phyloP scores from a whole-genome alignment of 495 filamentous ascomycete species.

The Opeltia flavorubescens region DNA sequence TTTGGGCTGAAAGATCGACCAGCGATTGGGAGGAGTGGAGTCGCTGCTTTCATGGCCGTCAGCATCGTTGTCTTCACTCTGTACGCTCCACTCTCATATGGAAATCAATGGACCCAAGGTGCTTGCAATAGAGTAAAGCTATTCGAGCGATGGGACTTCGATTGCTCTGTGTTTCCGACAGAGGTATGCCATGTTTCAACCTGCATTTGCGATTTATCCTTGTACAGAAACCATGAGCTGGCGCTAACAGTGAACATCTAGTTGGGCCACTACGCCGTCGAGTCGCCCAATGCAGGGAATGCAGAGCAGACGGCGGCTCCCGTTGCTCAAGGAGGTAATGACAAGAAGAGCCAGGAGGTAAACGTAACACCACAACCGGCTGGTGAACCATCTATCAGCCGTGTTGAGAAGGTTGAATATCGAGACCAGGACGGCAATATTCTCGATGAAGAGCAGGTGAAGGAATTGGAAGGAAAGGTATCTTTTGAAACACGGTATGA shows the following conservation, averaged over 20 bases:
- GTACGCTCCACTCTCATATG: slow-evolving; percentile 81
- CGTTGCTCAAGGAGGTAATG: slow-evolving; percentile 11
- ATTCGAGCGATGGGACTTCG: slow-evolving; percentile 84
- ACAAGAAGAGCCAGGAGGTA: slow-evolving; percentile 21
- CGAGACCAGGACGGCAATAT: slow-evolving; percentile 88
- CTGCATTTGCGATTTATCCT: slow-evolving; percentile 6
- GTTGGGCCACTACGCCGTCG: slow-evolving; percentile 13
- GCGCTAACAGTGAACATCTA: slow-evolving; percentile 1
- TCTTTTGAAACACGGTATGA: slow-evolving; percentile 91
- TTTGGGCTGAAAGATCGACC: slow-evolving; percentile 59
- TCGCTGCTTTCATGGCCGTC: slow-evolving; percentile 54
- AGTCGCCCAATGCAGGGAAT: slow-evolving; percentile 11
- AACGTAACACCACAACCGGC: slow-evolving; percentile 26
- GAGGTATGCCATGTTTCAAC: slow-evolving; percentile 48
- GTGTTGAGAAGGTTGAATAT: slow-evolving; percentile 76
- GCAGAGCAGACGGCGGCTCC: slow-evolving; percentile 16
- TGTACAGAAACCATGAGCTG: not conserved
- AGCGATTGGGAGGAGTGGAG: slow-evolving; percentile 54
- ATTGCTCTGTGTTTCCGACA: slow-evolving; percentile 83
- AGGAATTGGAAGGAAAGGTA: slow-evolving; percentile 73
- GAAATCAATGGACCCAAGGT: slow-evolving; percentile 80
- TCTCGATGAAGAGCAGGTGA: slow-evolving; percentile 69
- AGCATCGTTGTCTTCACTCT: slow-evolving; percentile 66
- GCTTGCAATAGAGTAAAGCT: slow-evolving; percentile 81
- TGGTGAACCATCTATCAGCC: slow-evolving; percentile 39